These are phyloP conservation scores for Leccinum ochraceum DNA, from an alignment of 768 basidiomycete genomes.

Conservation along the genomic window DNA sequence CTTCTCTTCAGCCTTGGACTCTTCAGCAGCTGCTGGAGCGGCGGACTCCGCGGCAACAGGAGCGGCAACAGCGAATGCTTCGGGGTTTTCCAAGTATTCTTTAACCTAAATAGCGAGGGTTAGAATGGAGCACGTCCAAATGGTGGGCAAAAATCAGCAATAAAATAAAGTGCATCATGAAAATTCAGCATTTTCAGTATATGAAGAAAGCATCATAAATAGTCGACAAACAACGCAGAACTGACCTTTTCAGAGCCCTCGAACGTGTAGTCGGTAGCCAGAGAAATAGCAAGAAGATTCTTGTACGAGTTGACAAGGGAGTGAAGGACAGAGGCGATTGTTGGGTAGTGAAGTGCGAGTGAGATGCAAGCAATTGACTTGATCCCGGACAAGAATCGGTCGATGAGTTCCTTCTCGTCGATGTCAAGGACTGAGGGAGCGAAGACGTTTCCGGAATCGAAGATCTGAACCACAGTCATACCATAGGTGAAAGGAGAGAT, in stretches of 20 bases:
- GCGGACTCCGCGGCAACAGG: constrained; percentile 55
- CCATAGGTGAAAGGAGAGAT: constrained; percentile 99
- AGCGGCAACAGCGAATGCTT: constrained; percentile 89
- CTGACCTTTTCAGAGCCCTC: constrained; percentile 91
- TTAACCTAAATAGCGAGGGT: constrained; percentile 61
- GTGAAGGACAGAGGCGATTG: constrained; percentile 90
- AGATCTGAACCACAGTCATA: constrained; percentile 98
- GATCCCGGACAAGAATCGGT: constrained; percentile 90
- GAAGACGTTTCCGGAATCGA: constrained; percentile 92
- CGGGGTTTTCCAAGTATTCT: constrained; percentile 96
- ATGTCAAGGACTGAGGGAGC: constrained; percentile 88
- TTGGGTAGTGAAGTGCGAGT: constrained; percentile 94
- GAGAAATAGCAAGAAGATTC: constrained; percentile 88
- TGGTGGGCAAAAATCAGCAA: constrained; percentile 30
- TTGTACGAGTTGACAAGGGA: constrained; percentile 99
- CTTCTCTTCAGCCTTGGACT: constrained; percentile 66
- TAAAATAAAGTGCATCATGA: constrained; percentile 38
- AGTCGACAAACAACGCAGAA: constrained; percentile 10
- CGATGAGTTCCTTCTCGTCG: constrained; percentile 87
- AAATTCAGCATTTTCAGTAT: constrained; percentile 90
- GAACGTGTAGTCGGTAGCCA: constrained; percentile 93
- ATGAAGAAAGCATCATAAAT: constrained; percentile 42
- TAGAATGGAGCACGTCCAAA: not conserved
- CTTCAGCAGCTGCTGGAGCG: constrained; percentile 57
- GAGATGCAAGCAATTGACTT: constrained; percentile 96